phyloP scores from a whole-genome alignment of 2,329 filamentous ascomycete genomes.

The Podosphaera xanthii region DNA sequence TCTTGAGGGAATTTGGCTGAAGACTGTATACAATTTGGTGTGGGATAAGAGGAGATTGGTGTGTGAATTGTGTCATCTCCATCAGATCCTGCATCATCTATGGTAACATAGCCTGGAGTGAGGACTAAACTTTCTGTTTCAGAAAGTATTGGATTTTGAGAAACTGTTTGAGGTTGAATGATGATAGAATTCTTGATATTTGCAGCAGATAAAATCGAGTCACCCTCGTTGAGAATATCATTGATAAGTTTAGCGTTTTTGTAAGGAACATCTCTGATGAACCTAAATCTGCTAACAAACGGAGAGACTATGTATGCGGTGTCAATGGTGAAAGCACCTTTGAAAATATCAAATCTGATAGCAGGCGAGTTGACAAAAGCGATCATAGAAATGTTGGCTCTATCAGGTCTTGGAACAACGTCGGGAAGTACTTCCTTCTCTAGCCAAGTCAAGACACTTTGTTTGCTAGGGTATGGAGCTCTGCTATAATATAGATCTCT shows the following conservation, averaged over 20 bases:
- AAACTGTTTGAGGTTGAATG: background rate
- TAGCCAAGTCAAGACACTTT: conserved; percentile 68
- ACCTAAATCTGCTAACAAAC: conserved; percentile 59
- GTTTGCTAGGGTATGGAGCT: conserved; percentile 44
- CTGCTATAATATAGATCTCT: conserved; percentile 62
- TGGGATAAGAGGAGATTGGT: conserved; percentile 46
- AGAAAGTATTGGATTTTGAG: conserved; percentile 16
- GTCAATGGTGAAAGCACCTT: conserved; percentile 74
- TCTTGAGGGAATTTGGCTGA: conserved; percentile 34
- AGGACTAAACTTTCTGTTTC: conserved; percentile 18
- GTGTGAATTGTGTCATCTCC: conserved; percentile 81
- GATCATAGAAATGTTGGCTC: conserved; percentile 37
- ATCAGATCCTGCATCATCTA: conserved; percentile 59
- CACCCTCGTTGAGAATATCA: conserved; percentile 31
- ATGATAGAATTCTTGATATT: conserved; percentile 12
- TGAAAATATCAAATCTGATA: conserved; percentile 87
- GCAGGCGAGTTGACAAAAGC: conserved; percentile 74
- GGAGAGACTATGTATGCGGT: conserved; percentile 71
- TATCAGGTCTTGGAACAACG: conserved; percentile 31
- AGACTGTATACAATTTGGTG: conserved; percentile 68
- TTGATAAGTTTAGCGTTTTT: conserved; percentile 46
- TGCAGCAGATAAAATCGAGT: conserved; percentile 20
- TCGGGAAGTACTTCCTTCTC: conserved; percentile 51
- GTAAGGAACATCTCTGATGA: conserved; percentile 64
- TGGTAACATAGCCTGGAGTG: conserved; percentile 64